Evolutionary conservation across 306 rosid species (phyloP).

Genomic region (Malus sieversii): DNA sequence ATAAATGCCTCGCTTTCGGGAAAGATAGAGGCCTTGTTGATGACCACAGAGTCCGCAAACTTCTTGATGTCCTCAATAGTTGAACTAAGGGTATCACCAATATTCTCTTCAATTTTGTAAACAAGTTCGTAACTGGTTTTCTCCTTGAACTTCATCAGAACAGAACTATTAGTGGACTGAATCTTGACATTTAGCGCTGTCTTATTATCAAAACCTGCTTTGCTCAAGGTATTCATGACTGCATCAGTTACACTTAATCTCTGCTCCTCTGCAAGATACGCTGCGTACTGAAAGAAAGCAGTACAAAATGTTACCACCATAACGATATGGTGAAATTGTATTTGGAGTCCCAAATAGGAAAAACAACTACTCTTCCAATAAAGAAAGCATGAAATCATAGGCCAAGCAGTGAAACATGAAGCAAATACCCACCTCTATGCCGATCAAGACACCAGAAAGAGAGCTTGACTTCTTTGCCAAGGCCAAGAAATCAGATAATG

Average conservation of each 20-base stretch:
- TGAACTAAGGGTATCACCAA: slow-evolving; percentile 35
- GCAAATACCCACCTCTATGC: slow-evolving; percentile 56
- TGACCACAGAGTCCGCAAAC: slow-evolving; percentile 60
- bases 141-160: slow-evolving; percentile 50
- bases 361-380: neutral
- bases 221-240: slow-evolving; percentile 45
- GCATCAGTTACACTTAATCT: slow-evolving; percentile 46
- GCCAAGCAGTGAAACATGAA: neutral
- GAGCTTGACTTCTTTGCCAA: slow-evolving; percentile 56
- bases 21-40: slow-evolving; percentile 51
- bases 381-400: neutral
- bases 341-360: neutral
- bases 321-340: neutral
- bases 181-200: slow-evolving; percentile 50
- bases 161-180: slow-evolving; percentile 75
- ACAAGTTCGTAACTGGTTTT: slow-evolving; percentile 52
- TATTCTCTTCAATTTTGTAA: slow-evolving; percentile 48
- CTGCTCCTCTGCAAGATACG: slow-evolving; percentile 54
- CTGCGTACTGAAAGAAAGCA: slow-evolving; percentile 56
- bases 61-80: slow-evolving; percentile 54
- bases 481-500: slow-evolving; percentile 66
- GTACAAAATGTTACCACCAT: neutral
- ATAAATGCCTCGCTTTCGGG: slow-evolving; percentile 22
- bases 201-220: slow-evolving; percentile 60
- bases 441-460: slow-evolving; percentile 62